Base-by-base conservation (phyloP, 2,329 filamentous ascomycete species). In the Aspergillus sojae region DNA sequence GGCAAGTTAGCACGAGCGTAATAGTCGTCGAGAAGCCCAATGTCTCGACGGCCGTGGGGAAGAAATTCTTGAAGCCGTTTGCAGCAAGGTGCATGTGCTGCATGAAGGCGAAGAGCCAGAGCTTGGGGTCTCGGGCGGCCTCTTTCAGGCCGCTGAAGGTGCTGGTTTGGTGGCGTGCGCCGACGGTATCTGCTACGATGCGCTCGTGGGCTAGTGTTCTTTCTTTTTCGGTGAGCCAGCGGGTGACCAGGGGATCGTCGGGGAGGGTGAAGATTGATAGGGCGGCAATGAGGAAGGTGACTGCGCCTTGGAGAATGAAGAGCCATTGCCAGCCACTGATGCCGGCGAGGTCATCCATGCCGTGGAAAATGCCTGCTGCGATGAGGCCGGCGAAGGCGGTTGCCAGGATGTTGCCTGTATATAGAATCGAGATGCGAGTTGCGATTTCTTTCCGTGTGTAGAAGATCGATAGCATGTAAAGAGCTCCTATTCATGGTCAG, bases 391-490 rank as follows among this genome's bases (percentile, higher is more conserved):
- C 86, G 69, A 88, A 88, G 58, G 85, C 85, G 55, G 86, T 86
- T 53, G 86, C 86, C 67, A 88, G 83, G 65, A 87, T 82, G 70
- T 86, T 87, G 2, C 85, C 85, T 64, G 85, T 85, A 74, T 87
- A 88, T 26, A 88, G 74, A 34, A 88, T 81, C 61, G 85, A 85
- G 68, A 87, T 86, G 41, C 86, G 77, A 41, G 78, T 79, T 4
- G 84, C 84, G 62, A 88, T 71, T 74, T 87, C 85, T 46, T 83
- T 82, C 53, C 87, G 82, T 0, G 88, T 89, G 74, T 90, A 90
- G 85, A 87, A 90, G 70, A 88, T 88, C 0, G 86, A 88, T 16
- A 90, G 80, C 58, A 89, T 86, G 45, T 88, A 79, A 19, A 89
- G 80, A 0, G 86, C 85, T 16, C 59, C 59, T 61, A 26, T 11